Percentiles rank a stretch among this genome's conserved stretches.
Conservation (phyloP, 495 filamentous ascomycete genomes). For the Aspergillus sclerotiicarbonarius region DNA sequence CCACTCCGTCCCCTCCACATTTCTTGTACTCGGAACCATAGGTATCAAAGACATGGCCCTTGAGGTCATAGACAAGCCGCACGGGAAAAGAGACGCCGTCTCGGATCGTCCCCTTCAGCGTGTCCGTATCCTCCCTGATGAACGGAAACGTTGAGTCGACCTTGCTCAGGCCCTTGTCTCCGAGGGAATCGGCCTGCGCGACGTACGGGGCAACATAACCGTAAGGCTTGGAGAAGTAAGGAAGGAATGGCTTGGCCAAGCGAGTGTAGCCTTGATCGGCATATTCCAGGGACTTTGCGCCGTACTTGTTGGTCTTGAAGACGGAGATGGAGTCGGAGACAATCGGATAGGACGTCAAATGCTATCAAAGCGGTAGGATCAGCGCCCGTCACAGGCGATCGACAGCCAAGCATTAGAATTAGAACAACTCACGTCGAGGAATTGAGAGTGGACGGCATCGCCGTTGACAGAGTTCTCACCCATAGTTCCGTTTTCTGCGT, state of each 20-base stretch:
- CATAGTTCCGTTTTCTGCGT: slow-evolving; percentile 44
- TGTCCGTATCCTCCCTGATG: slow-evolving; percentile 82
- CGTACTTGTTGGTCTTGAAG: slow-evolving; percentile 77
- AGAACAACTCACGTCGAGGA: slow-evolving; percentile 57
- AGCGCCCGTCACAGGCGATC: neutral
- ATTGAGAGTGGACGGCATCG: slow-evolving; percentile 62
- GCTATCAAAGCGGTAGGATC: slow-evolving; percentile 43
- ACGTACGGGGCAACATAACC: slow-evolving; percentile 79
- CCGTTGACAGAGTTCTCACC: slow-evolving; percentile 60
- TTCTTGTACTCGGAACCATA: slow-evolving; percentile 78
- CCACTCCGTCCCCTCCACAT: slow-evolving; percentile 63
- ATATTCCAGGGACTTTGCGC: slow-evolving; percentile 73
- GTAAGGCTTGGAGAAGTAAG: slow-evolving; percentile 75
- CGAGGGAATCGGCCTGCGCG: slow-evolving; percentile 74
- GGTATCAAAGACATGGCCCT: slow-evolving; percentile 69
- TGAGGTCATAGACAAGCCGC: slow-evolving; percentile 63
- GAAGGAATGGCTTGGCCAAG: slow-evolving; percentile 69
- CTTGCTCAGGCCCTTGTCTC: slow-evolving; percentile 67
- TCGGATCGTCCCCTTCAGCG: slow-evolving; percentile 66
- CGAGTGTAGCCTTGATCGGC: slow-evolving; percentile 64
- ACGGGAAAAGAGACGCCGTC: slow-evolving; percentile 65
- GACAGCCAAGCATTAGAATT: slow-evolving; percentile 1
- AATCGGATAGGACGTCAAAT: slow-evolving; percentile 81
- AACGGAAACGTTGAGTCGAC: slow-evolving; percentile 80
- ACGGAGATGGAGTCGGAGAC: slow-evolving; percentile 73